Evolutionary conservation across 73 alveolate genomes (phyloP).

Genomic region (Breviolum minutum): DNA sequence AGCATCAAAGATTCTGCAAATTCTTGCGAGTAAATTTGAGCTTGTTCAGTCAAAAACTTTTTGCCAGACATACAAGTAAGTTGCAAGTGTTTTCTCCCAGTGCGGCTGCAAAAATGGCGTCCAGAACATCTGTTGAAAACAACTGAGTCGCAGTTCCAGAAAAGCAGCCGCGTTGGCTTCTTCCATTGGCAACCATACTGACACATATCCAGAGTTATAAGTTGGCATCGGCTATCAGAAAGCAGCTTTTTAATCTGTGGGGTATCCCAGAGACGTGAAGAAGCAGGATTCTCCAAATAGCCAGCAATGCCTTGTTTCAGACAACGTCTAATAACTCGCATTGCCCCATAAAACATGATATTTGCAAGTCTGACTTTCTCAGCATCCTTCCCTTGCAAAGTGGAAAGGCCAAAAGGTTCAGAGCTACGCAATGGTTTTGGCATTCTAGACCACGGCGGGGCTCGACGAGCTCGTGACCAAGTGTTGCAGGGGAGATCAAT

Average conservation of each 20-base stretch:
- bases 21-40: neutral
- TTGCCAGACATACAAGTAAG: neutral
- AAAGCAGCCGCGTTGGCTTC: neutral
- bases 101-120: neutral
- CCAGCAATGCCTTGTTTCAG: neutral
- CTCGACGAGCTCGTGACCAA: neutral
- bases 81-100: neutral
- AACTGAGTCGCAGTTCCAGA: neutral
- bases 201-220: neutral
- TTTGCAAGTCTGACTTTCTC: neutral
- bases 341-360: neutral
- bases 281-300: neutral
- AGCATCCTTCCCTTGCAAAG: neutral
- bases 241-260: neutral
- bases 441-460: neutral
- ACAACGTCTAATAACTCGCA: neutral
- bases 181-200: neutral
- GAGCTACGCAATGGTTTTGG: neutral
- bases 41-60: neutral
- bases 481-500: constrained; percentile 39
- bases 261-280: neutral
- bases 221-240: neutral
- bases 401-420: neutral
- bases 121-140: neutral
- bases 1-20: neutral